Percentiles rank a stretch among this genome's conserved stretches.
These are phyloP conservation scores for Penicillium silybi DNA, from an alignment of 495 filamentous ascomycete genomes.

Conservation along the genomic window DNA sequence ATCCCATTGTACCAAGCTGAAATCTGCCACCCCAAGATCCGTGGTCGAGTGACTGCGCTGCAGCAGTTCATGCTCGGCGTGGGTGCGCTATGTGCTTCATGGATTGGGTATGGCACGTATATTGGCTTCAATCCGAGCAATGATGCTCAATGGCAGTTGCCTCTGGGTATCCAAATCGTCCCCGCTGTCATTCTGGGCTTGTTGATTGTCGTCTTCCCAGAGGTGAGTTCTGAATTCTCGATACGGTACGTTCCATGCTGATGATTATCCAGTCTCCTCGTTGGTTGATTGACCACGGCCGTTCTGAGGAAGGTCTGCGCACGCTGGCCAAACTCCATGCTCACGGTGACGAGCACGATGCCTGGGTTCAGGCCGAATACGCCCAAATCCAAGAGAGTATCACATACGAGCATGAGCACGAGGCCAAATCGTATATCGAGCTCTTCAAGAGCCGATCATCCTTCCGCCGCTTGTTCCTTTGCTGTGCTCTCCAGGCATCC, in stretches of 20 bases:
- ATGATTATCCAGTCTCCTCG: conserved; percentile 42
- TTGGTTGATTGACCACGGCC: conserved; percentile 51
- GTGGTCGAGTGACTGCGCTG: conserved; percentile 38
- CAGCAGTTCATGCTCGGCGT: conserved; percentile 48
- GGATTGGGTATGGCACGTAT: conserved; percentile 45
- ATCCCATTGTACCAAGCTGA: conserved; percentile 46
- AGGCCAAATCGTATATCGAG: conserved; percentile 65
- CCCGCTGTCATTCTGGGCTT: conserved; percentile 40
- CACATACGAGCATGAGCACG: conserved; percentile 51
- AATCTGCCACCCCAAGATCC: conserved; percentile 42
- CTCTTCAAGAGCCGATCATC: conserved; percentile 60
- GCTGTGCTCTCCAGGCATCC: conserved; percentile 62
- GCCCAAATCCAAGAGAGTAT: conserved; percentile 41
- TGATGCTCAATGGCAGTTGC: conserved; percentile 40
- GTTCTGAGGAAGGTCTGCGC: conserved; percentile 45
- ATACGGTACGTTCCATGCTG: not conserved
- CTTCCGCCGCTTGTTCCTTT: conserved; percentile 66
- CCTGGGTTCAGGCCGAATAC: conserved; percentile 44
- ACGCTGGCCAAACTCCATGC: conserved; percentile 50
- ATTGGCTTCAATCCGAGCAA: conserved; percentile 45
- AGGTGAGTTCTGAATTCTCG: conserved; percentile 25
- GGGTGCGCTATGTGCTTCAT: conserved; percentile 35
- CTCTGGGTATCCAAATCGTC: conserved; percentile 39
- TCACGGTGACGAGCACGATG: conserved; percentile 38
- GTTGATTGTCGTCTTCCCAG: conserved; percentile 46